Conservation (phyloP, 495 filamentous ascomycete genomes). For the Immersiella caudata region DNA sequence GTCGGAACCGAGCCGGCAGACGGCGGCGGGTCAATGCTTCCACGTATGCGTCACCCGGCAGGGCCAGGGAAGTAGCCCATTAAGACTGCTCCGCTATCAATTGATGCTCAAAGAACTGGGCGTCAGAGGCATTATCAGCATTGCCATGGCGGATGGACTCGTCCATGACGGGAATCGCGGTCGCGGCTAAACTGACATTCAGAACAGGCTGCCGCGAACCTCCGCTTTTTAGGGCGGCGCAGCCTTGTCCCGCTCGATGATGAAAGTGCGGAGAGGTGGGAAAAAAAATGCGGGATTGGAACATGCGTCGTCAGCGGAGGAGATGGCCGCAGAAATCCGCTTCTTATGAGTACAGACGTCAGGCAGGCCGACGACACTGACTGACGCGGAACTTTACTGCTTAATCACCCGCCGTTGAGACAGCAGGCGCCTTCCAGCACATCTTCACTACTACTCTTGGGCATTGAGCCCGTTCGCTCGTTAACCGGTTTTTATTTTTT, state of each 20-base stretch:
- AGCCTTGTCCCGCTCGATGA: neutral
- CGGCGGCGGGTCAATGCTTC: neutral
- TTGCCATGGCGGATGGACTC: constrained; percentile 5
- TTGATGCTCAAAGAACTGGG: neutral
- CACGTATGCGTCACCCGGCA: neutral
- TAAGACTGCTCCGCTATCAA: constrained; percentile 2
- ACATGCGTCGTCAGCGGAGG: constrained; percentile 9
- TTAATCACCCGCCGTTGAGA: neutral
- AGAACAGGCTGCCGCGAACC: constrained; percentile 15
- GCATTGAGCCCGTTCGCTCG: constrained; percentile 6
- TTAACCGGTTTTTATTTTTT: neutral
- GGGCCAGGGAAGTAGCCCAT: neutral
- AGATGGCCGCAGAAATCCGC: neutral
- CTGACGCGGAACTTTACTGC: neutral
- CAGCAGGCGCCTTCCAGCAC: neutral
- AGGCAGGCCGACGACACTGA: neutral
- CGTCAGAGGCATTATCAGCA: neutral
- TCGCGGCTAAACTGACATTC: constrained; percentile 20
- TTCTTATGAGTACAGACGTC: neutral
- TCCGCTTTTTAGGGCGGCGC: constrained; percentile 17
- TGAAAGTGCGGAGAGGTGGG: neutral
- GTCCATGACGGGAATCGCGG: neutral
- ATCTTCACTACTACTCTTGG: neutral
- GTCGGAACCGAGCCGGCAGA: neutral
- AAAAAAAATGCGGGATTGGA: neutral